Conservation (phyloP, 1,284 basidiomycete species). For the Sporisorium reilianum region DNA sequence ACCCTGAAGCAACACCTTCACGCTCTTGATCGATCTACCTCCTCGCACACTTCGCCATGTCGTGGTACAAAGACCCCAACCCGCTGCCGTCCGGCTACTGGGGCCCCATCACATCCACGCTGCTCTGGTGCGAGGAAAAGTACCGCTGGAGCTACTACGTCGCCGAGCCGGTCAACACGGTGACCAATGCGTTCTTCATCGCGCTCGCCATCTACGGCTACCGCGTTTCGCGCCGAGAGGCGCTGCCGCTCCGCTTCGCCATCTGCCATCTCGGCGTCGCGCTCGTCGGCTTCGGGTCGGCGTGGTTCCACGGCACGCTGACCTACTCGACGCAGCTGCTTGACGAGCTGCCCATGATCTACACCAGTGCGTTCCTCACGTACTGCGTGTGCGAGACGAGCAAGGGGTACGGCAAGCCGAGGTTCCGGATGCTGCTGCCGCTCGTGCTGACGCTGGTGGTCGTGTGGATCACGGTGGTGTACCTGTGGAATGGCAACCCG, state of each 20-base stretch:
- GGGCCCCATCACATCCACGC: constrained; percentile 61
- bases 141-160: constrained; percentile 61
- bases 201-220: constrained; percentile 69
- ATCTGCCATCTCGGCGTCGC: constrained; percentile 59
- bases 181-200: constrained; percentile 72
- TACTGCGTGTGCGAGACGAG: constrained; percentile 61
- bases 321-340: constrained; percentile 63
- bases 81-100: constrained; percentile 54
- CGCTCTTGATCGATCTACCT: too few species aligned
- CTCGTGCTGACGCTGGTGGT: constrained; percentile 35
- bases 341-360: constrained; percentile 70
- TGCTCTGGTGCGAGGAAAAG: constrained; percentile 67
- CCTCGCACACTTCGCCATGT: constrained; percentile 14
- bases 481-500: constrained; percentile 72
- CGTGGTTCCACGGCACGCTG: constrained; percentile 66
- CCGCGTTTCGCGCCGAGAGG: constrained; percentile 22
- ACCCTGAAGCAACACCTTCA: too few species aligned
- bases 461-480: constrained; percentile 61
- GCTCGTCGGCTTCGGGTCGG: constrained; percentile 57
- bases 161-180: constrained; percentile 66
- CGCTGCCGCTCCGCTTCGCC: constrained; percentile 54
- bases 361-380: constrained; percentile 54
- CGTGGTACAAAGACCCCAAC: constrained; percentile 31
- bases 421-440: constrained; percentile 43
- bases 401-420: constrained; percentile 31